Conservation (phyloP, 164 flowering plant genomes). For the Nymphaea colorata region DNA sequence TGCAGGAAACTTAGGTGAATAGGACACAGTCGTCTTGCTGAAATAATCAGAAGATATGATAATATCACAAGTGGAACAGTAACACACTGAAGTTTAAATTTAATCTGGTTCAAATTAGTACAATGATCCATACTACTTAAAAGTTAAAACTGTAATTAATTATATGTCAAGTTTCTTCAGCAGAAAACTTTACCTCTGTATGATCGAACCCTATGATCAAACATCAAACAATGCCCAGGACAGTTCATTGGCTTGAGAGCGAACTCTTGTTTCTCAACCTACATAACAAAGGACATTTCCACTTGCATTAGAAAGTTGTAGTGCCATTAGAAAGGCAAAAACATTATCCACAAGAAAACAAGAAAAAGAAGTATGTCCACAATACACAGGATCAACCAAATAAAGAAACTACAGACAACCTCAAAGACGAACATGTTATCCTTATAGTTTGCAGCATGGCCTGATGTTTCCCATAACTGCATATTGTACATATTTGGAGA, state of each 20-base stretch:
- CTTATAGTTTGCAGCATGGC: conserved; percentile 94
- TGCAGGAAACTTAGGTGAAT: no score
- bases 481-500: conserved; percentile 92
- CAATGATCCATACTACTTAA: no score
- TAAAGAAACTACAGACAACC: conserved; percentile 20
- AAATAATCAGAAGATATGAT: no score
- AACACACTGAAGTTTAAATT: no score
- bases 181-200: conserved; percentile 55
- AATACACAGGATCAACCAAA: background rate
- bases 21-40: no score
- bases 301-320: background rate
- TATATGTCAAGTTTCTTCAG: background rate
- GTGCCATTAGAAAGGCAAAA: background rate
- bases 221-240: conserved; percentile 95
- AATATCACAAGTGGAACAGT: no score
- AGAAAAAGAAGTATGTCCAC: background rate
- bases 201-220: conserved; percentile 92
- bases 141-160: no score
- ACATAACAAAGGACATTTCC: conserved; percentile 6
- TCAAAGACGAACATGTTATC: conserved; percentile 97
- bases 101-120: no score
- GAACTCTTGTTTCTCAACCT: conserved; percentile 96
- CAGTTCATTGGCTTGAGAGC: conserved; percentile 99
- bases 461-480: conserved; percentile 98
- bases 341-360: background rate